Evolutionary conservation across 306 rosid species (phyloP).

Genomic region (Luffa acutangula): DNA sequence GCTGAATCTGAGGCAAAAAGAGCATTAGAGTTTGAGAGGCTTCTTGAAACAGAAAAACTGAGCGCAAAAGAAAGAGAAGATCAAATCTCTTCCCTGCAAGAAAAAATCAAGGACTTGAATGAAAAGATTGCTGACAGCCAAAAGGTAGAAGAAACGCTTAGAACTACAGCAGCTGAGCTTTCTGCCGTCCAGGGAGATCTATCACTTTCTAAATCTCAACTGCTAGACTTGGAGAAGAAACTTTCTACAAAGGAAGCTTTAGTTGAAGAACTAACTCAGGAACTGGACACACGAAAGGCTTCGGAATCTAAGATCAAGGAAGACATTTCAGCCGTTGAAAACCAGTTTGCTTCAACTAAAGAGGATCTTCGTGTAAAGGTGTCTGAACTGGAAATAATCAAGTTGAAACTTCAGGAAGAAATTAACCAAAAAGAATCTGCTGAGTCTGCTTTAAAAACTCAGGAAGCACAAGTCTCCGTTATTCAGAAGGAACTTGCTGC

Average conservation of each 20-base stretch:
- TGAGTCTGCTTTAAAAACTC: slow-evolving; percentile 37
- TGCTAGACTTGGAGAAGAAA: slow-evolving; percentile 36
- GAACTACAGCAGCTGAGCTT: slow-evolving; percentile 52
- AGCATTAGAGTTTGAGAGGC: slow-evolving; percentile 59
- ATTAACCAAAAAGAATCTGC: slow-evolving; percentile 38
- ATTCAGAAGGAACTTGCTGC: slow-evolving; percentile 37
- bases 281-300: slow-evolving; percentile 39
- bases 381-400: slow-evolving; percentile 52
- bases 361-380: slow-evolving; percentile 54
- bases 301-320: slow-evolving; percentile 62
- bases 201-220: slow-evolving; percentile 50
- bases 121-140: slow-evolving; percentile 59
- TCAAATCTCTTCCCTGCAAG: slow-evolving; percentile 52
- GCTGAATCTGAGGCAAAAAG: slow-evolving; percentile 67
- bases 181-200: slow-evolving; percentile 61
- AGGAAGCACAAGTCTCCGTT: slow-evolving; percentile 34
- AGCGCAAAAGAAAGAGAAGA: slow-evolving; percentile 52
- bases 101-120: slow-evolving; percentile 60
- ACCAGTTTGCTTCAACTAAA: slow-evolving; percentile 35
- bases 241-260: slow-evolving; percentile 46
- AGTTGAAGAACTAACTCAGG: slow-evolving; percentile 41
- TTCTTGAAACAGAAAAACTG: slow-evolving; percentile 54
- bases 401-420: slow-evolving; percentile 53
- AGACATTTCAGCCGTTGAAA: slow-evolving; percentile 62
- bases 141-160: slow-evolving; percentile 65